Percentiles rank a stretch among this genome's conserved stretches.
phyloP scores from a whole-genome alignment of 2,329 filamentous ascomycete genomes.

The Fusarium multiceps region DNA sequence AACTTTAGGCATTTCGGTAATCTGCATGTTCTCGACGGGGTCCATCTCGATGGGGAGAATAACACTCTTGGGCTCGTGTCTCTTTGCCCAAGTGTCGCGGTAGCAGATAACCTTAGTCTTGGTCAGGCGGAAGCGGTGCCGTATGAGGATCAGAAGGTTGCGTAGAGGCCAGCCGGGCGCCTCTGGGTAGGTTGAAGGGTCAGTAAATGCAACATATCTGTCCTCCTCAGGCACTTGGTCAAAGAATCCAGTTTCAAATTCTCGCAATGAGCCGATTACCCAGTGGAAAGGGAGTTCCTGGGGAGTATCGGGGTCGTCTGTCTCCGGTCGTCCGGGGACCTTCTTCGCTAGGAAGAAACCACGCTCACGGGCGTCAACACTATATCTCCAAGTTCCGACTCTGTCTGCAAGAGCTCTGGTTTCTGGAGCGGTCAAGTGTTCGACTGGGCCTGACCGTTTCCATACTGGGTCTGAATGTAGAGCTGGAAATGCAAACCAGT shows the following conservation, averaged over 20 bases:
- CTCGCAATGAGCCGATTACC: constrained; percentile 79
- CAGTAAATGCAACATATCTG: constrained; percentile 86
- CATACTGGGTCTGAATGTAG: constrained; percentile 89
- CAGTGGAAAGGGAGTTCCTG: constrained; percentile 74
- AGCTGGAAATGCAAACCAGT: constrained; percentile 97
- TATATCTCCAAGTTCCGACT: constrained; percentile 88
- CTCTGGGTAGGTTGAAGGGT: constrained; percentile 89
- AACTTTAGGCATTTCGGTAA: constrained; percentile 79
- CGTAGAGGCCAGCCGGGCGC: constrained; percentile 93
- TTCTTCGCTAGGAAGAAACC: constrained; percentile 97
- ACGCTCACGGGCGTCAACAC: constrained; percentile 83
- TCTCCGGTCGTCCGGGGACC: constrained; percentile 60
- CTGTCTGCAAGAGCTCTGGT: constrained; percentile 82
- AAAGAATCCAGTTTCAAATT: constrained; percentile 91
- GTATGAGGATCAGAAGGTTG: constrained; percentile 86
- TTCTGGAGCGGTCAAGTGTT: constrained; percentile 72
- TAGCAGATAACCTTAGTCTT: constrained; percentile 90
- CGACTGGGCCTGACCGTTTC: constrained; percentile 69
- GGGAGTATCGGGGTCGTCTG: constrained; percentile 60
- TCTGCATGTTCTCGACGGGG: constrained; percentile 55
- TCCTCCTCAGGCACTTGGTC: constrained; percentile 76
- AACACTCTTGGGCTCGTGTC: constrained; percentile 84
- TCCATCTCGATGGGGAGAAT: constrained; percentile 75
- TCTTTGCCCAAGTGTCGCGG: constrained; percentile 80
- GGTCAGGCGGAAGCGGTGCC: constrained; percentile 81